A percentile compares a stretch with the other conserved stretches of the same genome.
phyloP scores from a whole-genome alignment of 2,329 filamentous ascomycete species.

The Alternaria arbusti region DNA sequence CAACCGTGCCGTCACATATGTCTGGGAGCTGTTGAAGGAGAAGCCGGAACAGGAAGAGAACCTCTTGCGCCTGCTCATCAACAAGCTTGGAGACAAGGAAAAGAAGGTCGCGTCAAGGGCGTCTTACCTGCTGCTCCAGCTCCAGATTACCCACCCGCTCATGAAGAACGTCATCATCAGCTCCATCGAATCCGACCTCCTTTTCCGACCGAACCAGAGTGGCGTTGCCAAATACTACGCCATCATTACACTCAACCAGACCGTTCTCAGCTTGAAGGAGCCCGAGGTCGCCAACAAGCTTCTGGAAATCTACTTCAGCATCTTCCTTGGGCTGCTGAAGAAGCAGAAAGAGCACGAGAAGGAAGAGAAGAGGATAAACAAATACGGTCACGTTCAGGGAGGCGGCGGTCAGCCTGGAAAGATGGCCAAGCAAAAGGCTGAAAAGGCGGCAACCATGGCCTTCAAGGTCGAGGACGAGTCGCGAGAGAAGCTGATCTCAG shows the following conservation, averaged over 20 bases:
- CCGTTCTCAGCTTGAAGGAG: constrained; percentile 85
- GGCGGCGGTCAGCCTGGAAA: constrained; percentile 62
- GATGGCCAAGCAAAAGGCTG: constrained; percentile 56
- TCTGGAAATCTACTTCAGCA: constrained; percentile 87
- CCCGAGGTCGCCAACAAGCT: constrained; percentile 80
- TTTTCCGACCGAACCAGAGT: constrained; percentile 87
- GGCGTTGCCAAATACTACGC: constrained; percentile 93
- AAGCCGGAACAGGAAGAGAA: constrained; percentile 98
- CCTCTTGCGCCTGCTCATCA: constrained; percentile 85
- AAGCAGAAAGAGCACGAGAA: constrained; percentile 53
- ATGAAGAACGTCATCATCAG: constrained; percentile 92
- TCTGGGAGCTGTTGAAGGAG: constrained; percentile 89
- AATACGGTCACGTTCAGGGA: constrained; percentile 60
- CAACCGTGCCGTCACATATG: constrained; percentile 84
- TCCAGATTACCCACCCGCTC: constrained; percentile 84
- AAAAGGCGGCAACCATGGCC: constrained; percentile 52
- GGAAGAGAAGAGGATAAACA: constrained; percentile 52
- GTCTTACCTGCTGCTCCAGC: constrained; percentile 90
- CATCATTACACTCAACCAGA: constrained; percentile 96
- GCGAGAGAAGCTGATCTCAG: constrained; percentile 89
- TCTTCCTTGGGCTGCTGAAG: constrained; percentile 85
- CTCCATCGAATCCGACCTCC: constrained; percentile 83
- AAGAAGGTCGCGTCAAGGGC: constrained; percentile 94
- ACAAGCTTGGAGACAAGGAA: constrained; percentile 94
- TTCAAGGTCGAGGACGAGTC: constrained; percentile 66